Conservation (phyloP, 2,329 filamentous ascomycete species). For the Aspergillus texensis region DNA sequence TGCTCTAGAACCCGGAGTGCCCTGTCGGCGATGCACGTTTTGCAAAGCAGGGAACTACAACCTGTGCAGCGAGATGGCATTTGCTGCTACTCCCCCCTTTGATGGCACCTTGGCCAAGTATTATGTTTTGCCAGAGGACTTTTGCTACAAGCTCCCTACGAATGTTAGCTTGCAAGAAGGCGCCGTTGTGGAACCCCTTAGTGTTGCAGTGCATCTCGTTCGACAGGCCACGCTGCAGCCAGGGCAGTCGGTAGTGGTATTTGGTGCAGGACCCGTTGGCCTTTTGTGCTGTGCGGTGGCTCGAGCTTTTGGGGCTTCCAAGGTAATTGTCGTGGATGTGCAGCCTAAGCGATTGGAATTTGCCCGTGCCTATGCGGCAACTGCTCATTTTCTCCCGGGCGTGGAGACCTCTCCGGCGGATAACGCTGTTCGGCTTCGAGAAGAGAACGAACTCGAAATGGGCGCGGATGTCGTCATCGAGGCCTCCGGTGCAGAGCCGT, state of each 20-base stretch:
- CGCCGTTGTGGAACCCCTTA: constrained; percentile 85
- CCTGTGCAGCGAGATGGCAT: constrained; percentile 82
- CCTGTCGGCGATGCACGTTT: constrained; percentile 71
- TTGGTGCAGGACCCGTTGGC: constrained; percentile 85
- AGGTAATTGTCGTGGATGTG: constrained; percentile 84
- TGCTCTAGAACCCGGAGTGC: constrained; percentile 75
- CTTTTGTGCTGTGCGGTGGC: constrained; percentile 86
- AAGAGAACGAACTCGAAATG: neutral
- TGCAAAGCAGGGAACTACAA: constrained; percentile 89
- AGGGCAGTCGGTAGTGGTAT: constrained; percentile 77
- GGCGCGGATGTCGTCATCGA: constrained; percentile 70
- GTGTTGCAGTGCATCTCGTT: constrained; percentile 83
- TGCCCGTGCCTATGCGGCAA: constrained; percentile 47
- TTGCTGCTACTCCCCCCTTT: constrained; percentile 88
- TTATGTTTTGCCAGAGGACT: constrained; percentile 81
- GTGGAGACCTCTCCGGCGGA: neutral
- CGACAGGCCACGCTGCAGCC: constrained; percentile 72
- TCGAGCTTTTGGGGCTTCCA: constrained; percentile 77
- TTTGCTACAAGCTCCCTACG: constrained; percentile 87
- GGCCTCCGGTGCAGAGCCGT: constrained; percentile 74
- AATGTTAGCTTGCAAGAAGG: constrained; percentile 79
- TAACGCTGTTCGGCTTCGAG: neutral
- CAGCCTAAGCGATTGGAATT: constrained; percentile 78
- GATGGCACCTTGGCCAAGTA: constrained; percentile 89
- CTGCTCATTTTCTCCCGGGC: neutral